Evolutionary conservation across 306 rosid species (phyloP).

Genomic region (Corylus heterophylla): DNA sequence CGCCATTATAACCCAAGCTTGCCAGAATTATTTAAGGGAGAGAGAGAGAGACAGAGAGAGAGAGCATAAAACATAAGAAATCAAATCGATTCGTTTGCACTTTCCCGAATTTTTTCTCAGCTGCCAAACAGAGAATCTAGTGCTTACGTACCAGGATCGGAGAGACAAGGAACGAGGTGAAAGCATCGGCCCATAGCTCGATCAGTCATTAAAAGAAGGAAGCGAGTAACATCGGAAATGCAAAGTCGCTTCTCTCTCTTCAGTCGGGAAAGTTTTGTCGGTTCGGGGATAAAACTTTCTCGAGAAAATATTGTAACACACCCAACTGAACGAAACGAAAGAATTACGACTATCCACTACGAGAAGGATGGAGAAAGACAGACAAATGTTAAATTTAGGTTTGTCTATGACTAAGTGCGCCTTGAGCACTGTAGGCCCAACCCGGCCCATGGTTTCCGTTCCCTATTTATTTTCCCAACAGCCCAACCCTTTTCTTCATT

Average conservation of each 20-base stretch:
- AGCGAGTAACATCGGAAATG: conserved; percentile 27
- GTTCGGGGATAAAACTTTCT: background rate
- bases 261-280: background rate
- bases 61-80: too few species aligned
- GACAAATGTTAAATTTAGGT: background rate
- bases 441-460: background rate
- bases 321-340: background rate
- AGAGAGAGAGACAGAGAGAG: too few species aligned
- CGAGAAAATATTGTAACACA: background rate
- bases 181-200: conserved; percentile 57
- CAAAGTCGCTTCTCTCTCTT: background rate
- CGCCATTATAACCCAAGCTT: background rate
- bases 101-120: conserved; percentile 22
- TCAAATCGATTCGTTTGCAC: background rate
- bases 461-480: background rate
- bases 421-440: background rate
- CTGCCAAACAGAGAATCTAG: conserved; percentile 12
- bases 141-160: conserved; percentile 72
- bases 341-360: background rate
- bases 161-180: conserved; percentile 60
- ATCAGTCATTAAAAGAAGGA: conserved; percentile 45
- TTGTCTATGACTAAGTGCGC: background rate
- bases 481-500: background rate
- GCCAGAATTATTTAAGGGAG: too few species aligned
- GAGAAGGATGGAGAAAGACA: background rate